Evolutionary conservation across 2,329 filamentous ascomycete genomes (phyloP).

Genomic region (Ascochyta lentis): DNA sequence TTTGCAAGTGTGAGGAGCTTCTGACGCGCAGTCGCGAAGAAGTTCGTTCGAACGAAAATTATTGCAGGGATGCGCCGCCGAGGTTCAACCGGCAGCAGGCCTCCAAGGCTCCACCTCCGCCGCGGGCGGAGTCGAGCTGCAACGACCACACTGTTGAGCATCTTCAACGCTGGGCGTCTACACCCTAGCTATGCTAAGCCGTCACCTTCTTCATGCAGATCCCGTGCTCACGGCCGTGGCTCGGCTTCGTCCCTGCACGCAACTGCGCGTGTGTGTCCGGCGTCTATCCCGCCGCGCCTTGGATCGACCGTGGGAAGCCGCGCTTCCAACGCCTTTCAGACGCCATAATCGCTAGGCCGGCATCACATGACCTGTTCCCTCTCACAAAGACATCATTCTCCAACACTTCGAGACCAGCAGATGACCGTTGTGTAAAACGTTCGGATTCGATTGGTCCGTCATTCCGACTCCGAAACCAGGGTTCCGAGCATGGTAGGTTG

Average conservation of each 20-base stretch:
- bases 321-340: slow-evolving; percentile 6
- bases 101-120: background rate
- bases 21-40: slow-evolving; percentile 31
- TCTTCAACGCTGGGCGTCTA: too few relatives aligned
- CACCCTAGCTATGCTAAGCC: background rate
- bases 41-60: slow-evolving; percentile 35
- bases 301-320: slow-evolving; percentile 18
- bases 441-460: slow-evolving; percentile 17
- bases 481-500: slow-evolving; percentile 9
- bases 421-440: slow-evolving; percentile 12
- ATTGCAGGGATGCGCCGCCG: slow-evolving; percentile 37
- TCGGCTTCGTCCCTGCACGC: background rate
- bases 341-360: slow-evolving; percentile 21
- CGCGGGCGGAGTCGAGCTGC: background rate
- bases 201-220: background rate
- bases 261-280: slow-evolving; percentile 5
- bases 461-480: slow-evolving; percentile 14
- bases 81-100: slow-evolving; percentile 10
- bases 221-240: background rate
- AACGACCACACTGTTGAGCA: background rate
- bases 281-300: slow-evolving; percentile 9
- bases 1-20: slow-evolving; percentile 22
- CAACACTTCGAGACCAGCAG: slow-evolving; percentile 11
- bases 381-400: slow-evolving; percentile 13
- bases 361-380: slow-evolving; percentile 13